A percentile compares a stretch with the other conserved stretches of the same genome.
Evolutionary conservation across 352 stramenopile genomes (phyloP).

Genomic region (Plasmopara halstedii): DNA sequence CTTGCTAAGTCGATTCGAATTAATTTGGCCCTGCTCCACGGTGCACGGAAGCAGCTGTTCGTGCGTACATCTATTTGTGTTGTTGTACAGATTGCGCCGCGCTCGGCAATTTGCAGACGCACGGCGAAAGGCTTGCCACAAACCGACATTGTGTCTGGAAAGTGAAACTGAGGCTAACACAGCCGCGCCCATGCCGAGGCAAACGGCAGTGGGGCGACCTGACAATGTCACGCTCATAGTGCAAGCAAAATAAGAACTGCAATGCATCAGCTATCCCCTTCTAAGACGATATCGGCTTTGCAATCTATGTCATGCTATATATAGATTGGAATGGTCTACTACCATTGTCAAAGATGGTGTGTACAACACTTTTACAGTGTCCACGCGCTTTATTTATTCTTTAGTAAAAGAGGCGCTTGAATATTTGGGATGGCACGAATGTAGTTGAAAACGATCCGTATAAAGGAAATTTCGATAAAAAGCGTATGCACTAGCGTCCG

Average conservation of each 20-base stretch:
- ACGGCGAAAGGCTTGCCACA: slow-evolving; percentile 48
- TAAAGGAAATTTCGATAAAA: no score
- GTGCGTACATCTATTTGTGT: slow-evolving; percentile 1
- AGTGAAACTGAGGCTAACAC: slow-evolving; percentile 63
- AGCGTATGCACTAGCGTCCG: no score
- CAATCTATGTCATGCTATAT: no score
- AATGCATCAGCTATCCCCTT: not conserved
- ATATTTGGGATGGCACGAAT: no score
- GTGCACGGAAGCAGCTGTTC: slow-evolving; percentile 38
- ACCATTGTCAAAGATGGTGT: no score
- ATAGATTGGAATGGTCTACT: no score
- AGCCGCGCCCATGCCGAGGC: slow-evolving; percentile 61
- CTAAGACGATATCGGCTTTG: not conserved
- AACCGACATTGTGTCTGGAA: slow-evolving; percentile 32
- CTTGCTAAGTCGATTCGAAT: slow-evolving; percentile 25
- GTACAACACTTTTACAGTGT: no score
- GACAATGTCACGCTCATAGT: slow-evolving; percentile 25
- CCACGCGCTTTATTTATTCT: no score
- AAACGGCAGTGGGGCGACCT: slow-evolving; percentile 39
- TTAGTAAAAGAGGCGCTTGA: no score
- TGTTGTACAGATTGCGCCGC: slow-evolving; percentile 15
- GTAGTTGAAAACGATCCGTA: no score
- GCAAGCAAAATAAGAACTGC: slow-evolving; percentile 9
- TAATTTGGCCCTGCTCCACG: slow-evolving; percentile 35
- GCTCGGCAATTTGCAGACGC: slow-evolving; percentile 14